These are phyloP conservation scores for Polytolypa hystricis DNA, from an alignment of 2,329 filamentous ascomycete genomes.

Conservation along the genomic window DNA sequence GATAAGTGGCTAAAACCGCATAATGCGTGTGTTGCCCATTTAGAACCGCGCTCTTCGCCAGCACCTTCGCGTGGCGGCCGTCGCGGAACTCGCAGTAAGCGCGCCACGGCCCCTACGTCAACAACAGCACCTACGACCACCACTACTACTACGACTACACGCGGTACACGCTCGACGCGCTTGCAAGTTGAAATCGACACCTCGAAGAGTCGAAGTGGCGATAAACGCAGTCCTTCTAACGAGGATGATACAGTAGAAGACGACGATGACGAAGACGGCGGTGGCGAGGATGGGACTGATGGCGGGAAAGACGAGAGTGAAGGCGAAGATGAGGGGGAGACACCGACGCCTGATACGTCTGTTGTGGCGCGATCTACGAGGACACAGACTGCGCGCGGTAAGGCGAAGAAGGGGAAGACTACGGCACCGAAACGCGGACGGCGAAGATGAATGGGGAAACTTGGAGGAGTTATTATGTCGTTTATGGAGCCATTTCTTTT, in stretches of 20 bases:
- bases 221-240: constrained; percentile 21
- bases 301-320: constrained; percentile 27
- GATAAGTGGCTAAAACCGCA: background rate
- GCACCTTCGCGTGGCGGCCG: constrained; percentile 31
- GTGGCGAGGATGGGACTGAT: constrained; percentile 28
- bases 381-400: constrained; percentile 22
- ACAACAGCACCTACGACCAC: too few species aligned
- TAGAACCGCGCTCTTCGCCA: constrained; percentile 34
- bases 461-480: background rate
- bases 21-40: background rate
- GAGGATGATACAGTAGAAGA: constrained; percentile 32
- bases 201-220: constrained; percentile 16
- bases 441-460: constrained; percentile 19
- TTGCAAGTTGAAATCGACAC: constrained; percentile 30
- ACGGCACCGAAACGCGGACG: constrained; percentile 26
- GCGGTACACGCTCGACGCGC: constrained; percentile 28
- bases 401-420: constrained; percentile 24
- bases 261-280: constrained; percentile 29
- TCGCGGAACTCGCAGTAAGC: constrained; percentile 22
- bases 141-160: constrained; percentile 14
- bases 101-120: too few species aligned
- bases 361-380: constrained; percentile 25
- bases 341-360: constrained; percentile 25
- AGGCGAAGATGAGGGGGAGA: constrained; percentile 27
- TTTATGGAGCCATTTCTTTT: background rate